Evolutionary conservation across 306 rosid species (phyloP), one percentile per base, ranked within the genome.

Genomic region (Pachyrhizus erosus): DNA sequence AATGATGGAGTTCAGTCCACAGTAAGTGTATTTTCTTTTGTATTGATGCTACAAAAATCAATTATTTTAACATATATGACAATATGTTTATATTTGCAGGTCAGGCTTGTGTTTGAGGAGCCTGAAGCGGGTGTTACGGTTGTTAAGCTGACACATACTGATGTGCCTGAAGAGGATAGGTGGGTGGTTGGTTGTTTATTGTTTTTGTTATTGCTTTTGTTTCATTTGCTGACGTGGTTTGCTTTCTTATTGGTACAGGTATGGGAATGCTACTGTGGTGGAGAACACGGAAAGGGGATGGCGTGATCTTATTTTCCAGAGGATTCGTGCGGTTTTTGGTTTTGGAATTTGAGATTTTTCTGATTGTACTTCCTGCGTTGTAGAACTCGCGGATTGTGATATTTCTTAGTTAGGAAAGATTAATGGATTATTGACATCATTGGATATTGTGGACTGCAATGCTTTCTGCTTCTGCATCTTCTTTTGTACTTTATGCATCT

Each of bases 221-320:
- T 39, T 27, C 54, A 15, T 73, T 81, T 43, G 45, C 37, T 54
- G 58, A 70, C 55, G 27, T 75, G 58, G 66, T 70, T 57, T 40
- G 77, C n/a, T 64, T 64, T 64, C 5, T 24, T 75, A 1, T 7
- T 33, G 48, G 60, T 60, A 84, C 90, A 96, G 99, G 82, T 96
- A 93, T 79, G 99, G 99, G 51, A 96, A 96, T 80, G 89, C 97
- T 5, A 96, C 98, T 37, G 99, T 96, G 84, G 96, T 88, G 85
- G 99, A 96, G 94, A 96, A 96, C 82, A 96, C 99, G 0, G 99
- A 96, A 81, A 91, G 97, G 76, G 99, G 99, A 52, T 96, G 99
- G 99, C 86, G 98, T 88, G 99, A 96, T 83, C 98, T 89, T 26
- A 93, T 96, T 8, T 96, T 96, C 90, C 96, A 93, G 76, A 93